These are phyloP conservation scores for Saitozyma podzolica DNA, from an alignment of 768 basidiomycete genomes.

Conservation along the genomic window DNA sequence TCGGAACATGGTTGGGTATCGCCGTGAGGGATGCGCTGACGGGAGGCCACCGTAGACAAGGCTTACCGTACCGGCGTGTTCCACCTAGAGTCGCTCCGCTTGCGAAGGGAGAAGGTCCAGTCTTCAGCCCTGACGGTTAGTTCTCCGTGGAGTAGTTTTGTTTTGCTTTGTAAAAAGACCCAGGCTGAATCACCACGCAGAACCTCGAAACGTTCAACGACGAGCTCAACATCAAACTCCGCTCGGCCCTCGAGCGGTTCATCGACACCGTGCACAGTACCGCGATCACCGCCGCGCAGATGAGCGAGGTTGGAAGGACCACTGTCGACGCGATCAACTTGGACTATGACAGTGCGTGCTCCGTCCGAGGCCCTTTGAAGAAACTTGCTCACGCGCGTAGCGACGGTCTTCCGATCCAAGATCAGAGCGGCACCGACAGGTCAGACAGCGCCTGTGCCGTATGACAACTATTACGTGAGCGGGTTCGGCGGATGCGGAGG, in stretches of 20 bases:
- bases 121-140: conserved; percentile 76
- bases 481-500: too few species aligned
- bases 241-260: conserved; percentile 68
- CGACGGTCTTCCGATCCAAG: conserved; percentile 29
- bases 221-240: conserved; percentile 68
- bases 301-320: conserved; percentile 66
- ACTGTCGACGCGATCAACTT: conserved; percentile 69
- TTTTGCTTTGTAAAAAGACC: neutral
- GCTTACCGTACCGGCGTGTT: conserved; percentile 87
- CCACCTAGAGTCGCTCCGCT: conserved; percentile 85
- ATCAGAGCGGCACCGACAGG: conserved; percentile 15
- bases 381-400: conserved; percentile 16
- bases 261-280: conserved; percentile 80
- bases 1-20: neutral
- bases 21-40: conserved; percentile 2
- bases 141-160: neutral
- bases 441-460: conserved; percentile 38
- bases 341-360: conserved; percentile 64
- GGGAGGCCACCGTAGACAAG: conserved; percentile 61
- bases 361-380: neutral
- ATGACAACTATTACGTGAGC: conserved; percentile 50
- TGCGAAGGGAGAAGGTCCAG: conserved; percentile 76
- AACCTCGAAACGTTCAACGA: conserved; percentile 77
- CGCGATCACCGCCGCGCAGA: conserved; percentile 69
- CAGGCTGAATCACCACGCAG: conserved; percentile 53